These are phyloP conservation scores for Codiaeum variegatum DNA, from an alignment of 441 rosid genomes.

Conservation along the genomic window DNA sequence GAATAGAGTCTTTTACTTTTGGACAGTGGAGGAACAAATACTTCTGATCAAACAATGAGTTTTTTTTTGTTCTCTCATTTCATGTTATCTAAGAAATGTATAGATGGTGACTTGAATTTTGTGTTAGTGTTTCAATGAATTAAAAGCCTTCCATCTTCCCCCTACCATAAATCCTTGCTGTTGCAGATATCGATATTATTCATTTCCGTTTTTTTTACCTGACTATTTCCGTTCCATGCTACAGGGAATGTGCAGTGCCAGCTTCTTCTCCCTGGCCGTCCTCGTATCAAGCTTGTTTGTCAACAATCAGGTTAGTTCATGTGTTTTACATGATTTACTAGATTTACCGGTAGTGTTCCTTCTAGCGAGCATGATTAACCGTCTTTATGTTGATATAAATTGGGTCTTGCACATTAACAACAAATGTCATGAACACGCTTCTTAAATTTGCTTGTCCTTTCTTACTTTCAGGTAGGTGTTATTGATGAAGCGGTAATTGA, in stretches of 20 bases:
- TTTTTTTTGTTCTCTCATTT: neutral
- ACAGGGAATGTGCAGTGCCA: constrained; percentile 89
- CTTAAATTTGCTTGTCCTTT: neutral
- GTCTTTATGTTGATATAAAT: neutral
- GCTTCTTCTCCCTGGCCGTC: constrained; percentile 85
- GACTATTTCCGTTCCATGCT: neutral
- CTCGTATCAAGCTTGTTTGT: constrained; percentile 91
- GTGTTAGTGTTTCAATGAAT: neutral
- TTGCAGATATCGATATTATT: neutral
- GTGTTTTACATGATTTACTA: constrained; percentile 6
- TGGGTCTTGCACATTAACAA: neutral
- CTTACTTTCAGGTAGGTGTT: constrained; percentile 63
- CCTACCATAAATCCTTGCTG: neutral
- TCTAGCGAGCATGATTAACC: neutral
- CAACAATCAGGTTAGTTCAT: constrained; percentile 65
- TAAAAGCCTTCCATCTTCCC: neutral
- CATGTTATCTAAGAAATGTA: neutral
- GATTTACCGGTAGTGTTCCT: neutral
- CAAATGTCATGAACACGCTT: neutral
- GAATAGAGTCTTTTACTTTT: constrained; percentile 72
- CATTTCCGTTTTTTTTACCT: neutral
- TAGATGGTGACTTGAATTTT: neutral
- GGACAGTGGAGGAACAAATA: constrained; percentile 83
- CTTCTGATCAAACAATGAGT: constrained; percentile 77
- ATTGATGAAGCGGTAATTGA: constrained; percentile 90